These are phyloP conservation scores for Psilocybe subaeruginosa DNA, from an alignment of 768 basidiomycete genomes.

Conservation along the genomic window DNA sequence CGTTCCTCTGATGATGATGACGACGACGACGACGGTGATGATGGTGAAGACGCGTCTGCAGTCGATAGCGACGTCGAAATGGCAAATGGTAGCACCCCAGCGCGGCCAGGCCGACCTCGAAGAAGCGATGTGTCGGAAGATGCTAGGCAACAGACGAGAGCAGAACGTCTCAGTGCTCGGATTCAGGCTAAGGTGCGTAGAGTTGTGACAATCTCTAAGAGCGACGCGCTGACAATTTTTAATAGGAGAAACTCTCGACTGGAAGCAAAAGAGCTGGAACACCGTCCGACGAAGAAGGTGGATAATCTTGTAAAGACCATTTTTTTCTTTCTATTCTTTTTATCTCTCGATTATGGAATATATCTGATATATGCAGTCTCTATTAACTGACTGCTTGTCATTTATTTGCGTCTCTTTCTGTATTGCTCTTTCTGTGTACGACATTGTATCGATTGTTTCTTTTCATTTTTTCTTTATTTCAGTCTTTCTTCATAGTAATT, in stretches of 20 bases:
- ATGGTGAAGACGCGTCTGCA: constrained; percentile 22
- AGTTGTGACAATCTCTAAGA: background rate
- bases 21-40: constrained; percentile 40
- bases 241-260: constrained; percentile 17
- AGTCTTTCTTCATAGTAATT: background rate
- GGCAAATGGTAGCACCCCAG: constrained; percentile 26
- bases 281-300: constrained; percentile 18
- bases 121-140: constrained; percentile 32
- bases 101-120: constrained; percentile 20
- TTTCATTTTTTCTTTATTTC: constrained; percentile 1
- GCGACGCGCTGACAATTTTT: background rate
- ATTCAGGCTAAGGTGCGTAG: constrained; percentile 26
- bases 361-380: background rate
- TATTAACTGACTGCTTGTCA: background rate
- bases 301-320: background rate
- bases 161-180: constrained; percentile 26
- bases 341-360: background rate
- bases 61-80: constrained; percentile 44
- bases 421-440: constrained; percentile 14
- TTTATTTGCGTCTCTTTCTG: constrained; percentile 10
- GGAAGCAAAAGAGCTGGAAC: constrained; percentile 15
- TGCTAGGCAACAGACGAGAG: constrained; percentile 24
- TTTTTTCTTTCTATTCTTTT: background rate
- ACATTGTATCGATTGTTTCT: constrained; percentile 16
- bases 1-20: constrained; percentile 37